Evolutionary conservation across 441 rosid species (phyloP), one percentile per base, ranked within the genome.

Genomic region (Brassica hybrid): DNA sequence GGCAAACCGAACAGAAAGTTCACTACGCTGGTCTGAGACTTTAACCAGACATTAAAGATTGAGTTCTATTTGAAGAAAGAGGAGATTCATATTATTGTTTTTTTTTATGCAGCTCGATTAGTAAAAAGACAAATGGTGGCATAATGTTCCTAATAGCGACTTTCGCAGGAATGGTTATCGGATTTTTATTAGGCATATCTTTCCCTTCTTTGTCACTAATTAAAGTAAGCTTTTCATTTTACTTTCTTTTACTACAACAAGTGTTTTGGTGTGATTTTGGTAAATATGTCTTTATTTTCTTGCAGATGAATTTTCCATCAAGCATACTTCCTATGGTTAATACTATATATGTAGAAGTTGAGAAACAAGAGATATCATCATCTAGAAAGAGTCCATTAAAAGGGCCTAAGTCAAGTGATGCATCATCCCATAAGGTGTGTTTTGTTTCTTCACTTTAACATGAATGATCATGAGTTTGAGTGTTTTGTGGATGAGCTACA

Each of bases 131-230:
- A 18, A 88, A 82, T 62, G 97, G 90, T 70, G 78, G 83, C 32
- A 86, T 88, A 88, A 88, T 85, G 90, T 77, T 87, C 63, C 65
- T 89, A 65, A 73, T 90, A 41, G 84, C 88, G 43, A 85, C 91
- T 13, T 89, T 92, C 77, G 27, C 85, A 34, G 98, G 98, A 80
- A 76, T 89, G 25, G 85, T 74, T 69, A 83, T 87, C 81, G 98
- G 98, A 52, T 94, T 94, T 82, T 81, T 88, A 13, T 74, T 92
- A 72, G 98, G 98, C 60, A 79, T 83, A 65, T 92, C 94, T 65
- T 87, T 89, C 76, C 94, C 93, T 19, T 19, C 89, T 7, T 71
- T 87, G 36, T 85, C 93, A 67, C 69, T 88, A 65, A 85, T 85
- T 72, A 92, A 88, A 92, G 98, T 94, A 76, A 67, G 56, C 16